Conservation (phyloP, 2,329 filamentous ascomycete species). For the Cytospora chrysosperma region DNA sequence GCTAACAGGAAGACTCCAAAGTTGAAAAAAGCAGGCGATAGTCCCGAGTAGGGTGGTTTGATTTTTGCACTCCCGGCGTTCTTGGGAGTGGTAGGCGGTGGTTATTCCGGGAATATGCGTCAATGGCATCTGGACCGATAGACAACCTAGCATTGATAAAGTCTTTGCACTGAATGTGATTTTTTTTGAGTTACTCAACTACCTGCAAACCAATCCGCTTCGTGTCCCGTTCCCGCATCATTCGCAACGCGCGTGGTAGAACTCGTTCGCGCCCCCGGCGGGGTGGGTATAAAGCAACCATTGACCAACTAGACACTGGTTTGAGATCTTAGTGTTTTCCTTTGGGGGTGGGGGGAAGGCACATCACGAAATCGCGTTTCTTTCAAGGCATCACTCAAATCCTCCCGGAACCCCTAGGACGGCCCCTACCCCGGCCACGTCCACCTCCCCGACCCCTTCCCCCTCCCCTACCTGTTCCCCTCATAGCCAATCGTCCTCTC, state of each 20-base stretch:
- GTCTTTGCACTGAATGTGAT: not conserved
- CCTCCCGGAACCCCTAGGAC: conserved; percentile 16
- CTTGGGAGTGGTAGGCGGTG: not conserved
- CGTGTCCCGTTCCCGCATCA: not conserved
- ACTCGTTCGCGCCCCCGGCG: not conserved
- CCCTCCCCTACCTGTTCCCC: conserved; percentile 19
- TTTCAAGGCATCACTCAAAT: conserved; percentile 1
- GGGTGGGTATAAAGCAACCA: not conserved
- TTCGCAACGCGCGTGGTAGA: not conserved
- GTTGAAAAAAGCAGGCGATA: conserved; percentile 9
- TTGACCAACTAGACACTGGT: not conserved
- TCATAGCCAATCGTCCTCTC: conserved; percentile 9
- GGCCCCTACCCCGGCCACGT: conserved; percentile 8
- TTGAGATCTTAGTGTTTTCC: not conserved
- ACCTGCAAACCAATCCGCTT: not conserved
- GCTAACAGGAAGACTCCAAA: not conserved
- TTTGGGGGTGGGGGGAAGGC: not conserved
- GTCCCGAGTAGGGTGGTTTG: conserved; percentile 1
- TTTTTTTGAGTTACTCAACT: not conserved
- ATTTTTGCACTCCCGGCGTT: conserved; percentile 8
- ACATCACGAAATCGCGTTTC: not conserved
- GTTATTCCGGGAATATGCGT: not conserved
- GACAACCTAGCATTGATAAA: conserved; percentile 2
- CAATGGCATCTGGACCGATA: not conserved
- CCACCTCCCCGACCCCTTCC: conserved; percentile 16